A percentile compares a stretch with the other conserved stretches of the same genome.
These are phyloP conservation scores for Ambispora gerdemannii DNA, from an alignment of 192 early-diverging fungal genomes.

Conservation along the genomic window DNA sequence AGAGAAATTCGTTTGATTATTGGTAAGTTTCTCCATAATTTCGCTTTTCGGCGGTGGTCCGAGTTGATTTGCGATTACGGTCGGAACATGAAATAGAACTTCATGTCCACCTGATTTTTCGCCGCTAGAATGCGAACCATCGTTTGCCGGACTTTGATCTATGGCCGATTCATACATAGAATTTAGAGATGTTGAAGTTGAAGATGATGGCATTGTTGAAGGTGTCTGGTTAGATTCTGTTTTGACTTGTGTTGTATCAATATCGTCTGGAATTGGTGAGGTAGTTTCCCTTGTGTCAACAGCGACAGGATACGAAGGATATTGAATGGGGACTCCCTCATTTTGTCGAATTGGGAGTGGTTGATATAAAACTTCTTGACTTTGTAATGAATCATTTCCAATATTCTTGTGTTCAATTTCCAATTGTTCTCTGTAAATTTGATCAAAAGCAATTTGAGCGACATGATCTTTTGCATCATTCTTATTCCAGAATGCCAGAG, in stretches of 20 bases:
- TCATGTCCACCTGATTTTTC: not conserved
- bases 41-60: slow-evolving; percentile 21
- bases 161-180: too few relatives aligned
- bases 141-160: not conserved
- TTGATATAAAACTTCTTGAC: not conserved
- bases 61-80: not conserved
- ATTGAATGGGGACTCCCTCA: not conserved
- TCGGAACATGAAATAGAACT: not conserved
- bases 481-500: not conserved
- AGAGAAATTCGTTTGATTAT: not conserved
- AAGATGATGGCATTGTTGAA: too few relatives aligned
- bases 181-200: too few relatives aligned
- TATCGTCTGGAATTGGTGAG: not conserved
- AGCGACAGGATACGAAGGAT: not conserved
- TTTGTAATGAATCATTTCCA: not conserved
- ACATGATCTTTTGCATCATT: slow-evolving; percentile 25
- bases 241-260: not conserved
- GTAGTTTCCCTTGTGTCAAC: too few relatives aligned
- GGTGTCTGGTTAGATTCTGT: not conserved
- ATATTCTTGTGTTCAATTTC: not conserved
- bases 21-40: not conserved
- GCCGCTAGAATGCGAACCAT: not conserved
- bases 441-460: slow-evolving; percentile 12
- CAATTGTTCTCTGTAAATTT: not conserved
- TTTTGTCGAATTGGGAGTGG: not conserved